Percentiles rank a stretch among this genome's conserved stretches.
Evolutionary conservation across 2,329 filamentous ascomycete genomes (phyloP).

Genomic region (Knufia petricola): DNA sequence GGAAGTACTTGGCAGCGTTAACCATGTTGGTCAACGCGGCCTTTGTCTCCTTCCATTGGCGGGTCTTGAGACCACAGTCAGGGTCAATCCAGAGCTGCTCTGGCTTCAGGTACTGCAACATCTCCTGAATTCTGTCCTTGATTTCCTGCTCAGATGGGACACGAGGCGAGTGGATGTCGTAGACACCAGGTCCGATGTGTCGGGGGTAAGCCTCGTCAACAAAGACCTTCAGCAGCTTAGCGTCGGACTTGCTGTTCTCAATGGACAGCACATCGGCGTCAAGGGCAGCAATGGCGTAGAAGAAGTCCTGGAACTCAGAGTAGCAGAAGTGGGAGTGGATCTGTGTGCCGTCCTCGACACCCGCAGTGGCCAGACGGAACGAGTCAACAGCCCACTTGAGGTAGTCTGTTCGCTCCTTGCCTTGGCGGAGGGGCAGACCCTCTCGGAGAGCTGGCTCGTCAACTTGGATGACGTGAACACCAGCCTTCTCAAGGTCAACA

Average conservation of each 20-base stretch:
- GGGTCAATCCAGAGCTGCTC: constrained; percentile 99
- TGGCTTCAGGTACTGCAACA: constrained; percentile 93
- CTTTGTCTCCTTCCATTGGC: constrained; percentile 98
- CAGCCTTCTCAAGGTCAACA: constrained; percentile 91
- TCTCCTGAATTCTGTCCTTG: constrained; percentile 94
- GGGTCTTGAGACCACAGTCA: constrained; percentile 98
- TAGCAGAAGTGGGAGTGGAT: constrained; percentile 99
- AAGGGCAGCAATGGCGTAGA: constrained; percentile 97
- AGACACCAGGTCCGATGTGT: constrained; percentile 98
- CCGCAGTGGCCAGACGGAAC: constrained; percentile 90
- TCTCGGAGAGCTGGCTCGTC: constrained; percentile 98
- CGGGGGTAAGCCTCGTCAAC: constrained; percentile 94
- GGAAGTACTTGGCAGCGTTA: constrained; percentile 94
- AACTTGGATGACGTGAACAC: constrained; percentile 96
- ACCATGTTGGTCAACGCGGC: constrained; percentile 93
- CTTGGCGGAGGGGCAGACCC: constrained; percentile 91
- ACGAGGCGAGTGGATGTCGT: constrained; percentile 99
- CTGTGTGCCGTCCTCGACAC: constrained; percentile 91
- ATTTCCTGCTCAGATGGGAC: constrained; percentile 96
- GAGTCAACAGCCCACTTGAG: constrained; percentile 94
- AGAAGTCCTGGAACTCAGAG: constrained; percentile 99
- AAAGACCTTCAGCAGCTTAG: constrained; percentile 98
- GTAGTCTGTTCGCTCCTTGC: constrained; percentile 93
- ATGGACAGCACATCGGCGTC: constrained; percentile 98
- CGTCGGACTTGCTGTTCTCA: constrained; percentile 99